phyloP scores from a whole-genome alignment of 2,329 filamentous ascomycete species.

The Beauveria pseudobassiana region DNA sequence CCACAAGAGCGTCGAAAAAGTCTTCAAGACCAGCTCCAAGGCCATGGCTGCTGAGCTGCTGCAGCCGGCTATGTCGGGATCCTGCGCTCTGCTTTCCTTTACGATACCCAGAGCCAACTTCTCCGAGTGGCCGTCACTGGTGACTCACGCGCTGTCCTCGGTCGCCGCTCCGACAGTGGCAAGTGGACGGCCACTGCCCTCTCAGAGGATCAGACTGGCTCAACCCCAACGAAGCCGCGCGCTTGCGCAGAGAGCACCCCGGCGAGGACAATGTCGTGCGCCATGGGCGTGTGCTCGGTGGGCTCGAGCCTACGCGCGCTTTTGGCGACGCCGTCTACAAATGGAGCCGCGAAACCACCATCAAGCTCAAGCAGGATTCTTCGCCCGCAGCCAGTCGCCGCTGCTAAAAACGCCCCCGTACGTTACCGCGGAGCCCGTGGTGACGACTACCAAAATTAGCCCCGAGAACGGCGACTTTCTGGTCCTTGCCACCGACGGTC shows the following conservation, averaged over 20 bases:
- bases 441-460: constrained; percentile 87
- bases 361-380: constrained; percentile 78
- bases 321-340: constrained; percentile 98
- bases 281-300: constrained; percentile 85
- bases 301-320: constrained; percentile 84
- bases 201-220: constrained; percentile 89
- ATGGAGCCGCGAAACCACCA: constrained; percentile 80
- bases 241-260: constrained; percentile 79
- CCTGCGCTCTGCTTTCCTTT: constrained; percentile 91
- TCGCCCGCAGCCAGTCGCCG: constrained; percentile 69
- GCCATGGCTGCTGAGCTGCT: constrained; percentile 85
- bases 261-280: constrained; percentile 80
- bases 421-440: constrained; percentile 89
- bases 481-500: constrained; percentile 89
- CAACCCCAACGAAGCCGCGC: constrained; percentile 71
- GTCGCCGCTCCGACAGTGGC: constrained; percentile 66
- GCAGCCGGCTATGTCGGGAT: constrained; percentile 90
- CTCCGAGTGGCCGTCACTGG: constrained; percentile 93
- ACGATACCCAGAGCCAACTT: constrained; percentile 79
- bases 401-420: constrained; percentile 88
- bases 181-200: constrained; percentile 91
- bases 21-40: constrained; percentile 82
- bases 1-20: constrained; percentile 84
- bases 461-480: constrained; percentile 90
- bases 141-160: constrained; percentile 90